Conservation (phyloP, 305 asterid genomes). For the Plantago rigida region DNA sequence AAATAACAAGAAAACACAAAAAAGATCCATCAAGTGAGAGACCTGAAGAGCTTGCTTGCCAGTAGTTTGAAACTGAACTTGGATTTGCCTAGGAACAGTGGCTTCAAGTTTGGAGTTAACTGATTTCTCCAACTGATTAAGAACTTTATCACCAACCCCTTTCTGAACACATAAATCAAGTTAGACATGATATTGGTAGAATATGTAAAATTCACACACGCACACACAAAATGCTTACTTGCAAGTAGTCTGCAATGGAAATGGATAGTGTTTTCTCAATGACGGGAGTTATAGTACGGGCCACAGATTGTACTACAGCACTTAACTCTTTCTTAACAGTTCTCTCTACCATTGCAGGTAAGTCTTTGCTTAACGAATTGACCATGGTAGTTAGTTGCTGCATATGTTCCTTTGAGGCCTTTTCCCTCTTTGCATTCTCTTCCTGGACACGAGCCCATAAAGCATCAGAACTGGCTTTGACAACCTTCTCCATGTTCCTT, state of each 20-base stretch:
- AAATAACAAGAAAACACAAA: no score
- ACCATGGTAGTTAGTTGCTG: slow-evolving; percentile 50
- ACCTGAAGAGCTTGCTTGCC: slow-evolving; percentile 96
- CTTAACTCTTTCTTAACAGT: slow-evolving; percentile 62
- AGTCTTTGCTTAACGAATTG: slow-evolving; percentile 63
- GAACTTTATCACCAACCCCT: slow-evolving; percentile 84
- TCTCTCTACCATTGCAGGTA: slow-evolving; percentile 61
- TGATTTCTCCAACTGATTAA: slow-evolving; percentile 72
- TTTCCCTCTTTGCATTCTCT: slow-evolving; percentile 71
- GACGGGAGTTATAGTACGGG: slow-evolving; percentile 54
- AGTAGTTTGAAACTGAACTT: slow-evolving; percentile 76
- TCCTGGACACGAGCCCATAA: slow-evolving; percentile 78
- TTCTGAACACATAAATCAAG: slow-evolving; percentile 48
- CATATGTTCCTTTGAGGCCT: slow-evolving; percentile 52
- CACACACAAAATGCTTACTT: slow-evolving; percentile 41
- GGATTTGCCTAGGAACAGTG: slow-evolving; percentile 70
- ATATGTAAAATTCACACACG: slow-evolving; percentile 4
- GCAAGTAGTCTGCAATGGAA: slow-evolving; percentile 64
- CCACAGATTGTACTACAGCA: slow-evolving; percentile 60
- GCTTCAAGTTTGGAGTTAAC: slow-evolving; percentile 73
- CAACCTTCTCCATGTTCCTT: slow-evolving; percentile 55
- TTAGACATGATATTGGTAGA: slow-evolving; percentile 24
- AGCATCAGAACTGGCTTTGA: slow-evolving; percentile 72
- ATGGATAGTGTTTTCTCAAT: slow-evolving; percentile 64
- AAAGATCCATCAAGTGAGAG: slow-evolving; percentile 22